Evolutionary conservation across 176 grass and related monocot species (phyloP), one percentile per base, ranked within the genome.

Genomic region (Neostapfia colusana): DNA sequence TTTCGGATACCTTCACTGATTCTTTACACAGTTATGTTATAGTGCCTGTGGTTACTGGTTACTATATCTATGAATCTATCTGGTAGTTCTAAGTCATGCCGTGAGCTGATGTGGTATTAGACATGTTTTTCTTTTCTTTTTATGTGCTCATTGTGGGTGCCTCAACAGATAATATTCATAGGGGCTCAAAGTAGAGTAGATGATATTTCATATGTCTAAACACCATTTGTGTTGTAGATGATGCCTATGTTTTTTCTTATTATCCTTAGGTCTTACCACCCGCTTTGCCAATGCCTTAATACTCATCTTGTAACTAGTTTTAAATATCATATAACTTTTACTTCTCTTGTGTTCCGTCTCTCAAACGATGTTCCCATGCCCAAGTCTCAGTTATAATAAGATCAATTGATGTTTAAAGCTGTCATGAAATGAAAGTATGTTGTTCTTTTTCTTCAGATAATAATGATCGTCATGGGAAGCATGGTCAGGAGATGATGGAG

Each of bases 391-490:
- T n/a, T n/a, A n/a, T n/a, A n/a, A n/a, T n/a, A n/a, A n/a, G n/a
- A n/a, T n/a, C n/a, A n/a, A n/a, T n/a, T n/a, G n/a, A n/a, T n/a
- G n/a, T n/a, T n/a, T n/a, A n/a, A n/a, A n/a, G n/a, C n/a, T n/a
- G n/a, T n/a, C n/a, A n/a, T n/a, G n/a, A n/a, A n/a, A 45, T 45
- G 43, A 79, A n/a, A 78, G 59, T 53, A 21, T n/a, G 54, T 25
- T 57, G 36, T 56, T 63, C 6, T 68, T 65, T 87, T 76, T 66
- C 31, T 59, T 69, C 81, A 90, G 88, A 90, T 39, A 83, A 73
- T 83, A 76, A 67, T 85, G 68, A 76, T 80, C 57, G 18, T 46
- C 76, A 74, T 68, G 54, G 71, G 63, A 85, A 88, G 68, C 59
- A 38, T 9, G 44, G 28, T 16, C 79, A 85, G 53, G 62, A 64